Base-by-base conservation (phyloP, 1,284 basidiomycete genomes). In the Heterobasidion parviporum region DNA sequence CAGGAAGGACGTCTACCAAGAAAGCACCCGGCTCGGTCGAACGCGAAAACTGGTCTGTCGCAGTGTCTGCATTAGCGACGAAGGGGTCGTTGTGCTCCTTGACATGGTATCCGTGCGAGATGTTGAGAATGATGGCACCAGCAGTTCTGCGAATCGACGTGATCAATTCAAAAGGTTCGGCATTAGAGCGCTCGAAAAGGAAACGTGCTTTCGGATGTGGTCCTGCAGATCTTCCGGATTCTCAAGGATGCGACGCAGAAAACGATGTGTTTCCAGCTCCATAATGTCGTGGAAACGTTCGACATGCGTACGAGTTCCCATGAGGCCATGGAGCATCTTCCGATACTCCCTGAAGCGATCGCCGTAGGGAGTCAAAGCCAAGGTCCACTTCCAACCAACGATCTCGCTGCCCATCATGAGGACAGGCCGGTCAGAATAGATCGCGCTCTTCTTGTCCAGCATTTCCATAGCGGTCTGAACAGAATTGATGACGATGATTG, bases 81-180 rank as follows among this genome's bases (percentile, higher is more conserved):
- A 85, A 76, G 1, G 81, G 82, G 59, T 86, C 85, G 32, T 78
- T 67, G 36, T 70, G 63, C 59, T 82, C 80, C 59, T 77, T 74
- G 46, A 79, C 74, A 57, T 81, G 72, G 62, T 86, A 85, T 6
- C 83, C 85, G 62, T 86, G 77, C 1, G 81, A 79, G 46, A 85
- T 81, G 44, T 77, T 75, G 36, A 85, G 67, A 35, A 83, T 78
- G 52, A 83, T 76, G 6, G 82, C 72, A 8, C 83, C 83, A 20
- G 80, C 77, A 44, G 79, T 78, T 57, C 80, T 83, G 59, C 8
- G 46, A 18, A 14, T 4, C 4, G 38, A n/a, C 1, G 5, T 18
- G 10, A 48, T 16, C 4, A 20, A 18, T 10, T n/a, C 46, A 14
- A 32, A 48, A 16, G 18, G 16, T 48, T 14, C n/a, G 15, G 12